Conservation (phyloP, 169 alveolate species). For the Eimeria acervulina region DNA sequence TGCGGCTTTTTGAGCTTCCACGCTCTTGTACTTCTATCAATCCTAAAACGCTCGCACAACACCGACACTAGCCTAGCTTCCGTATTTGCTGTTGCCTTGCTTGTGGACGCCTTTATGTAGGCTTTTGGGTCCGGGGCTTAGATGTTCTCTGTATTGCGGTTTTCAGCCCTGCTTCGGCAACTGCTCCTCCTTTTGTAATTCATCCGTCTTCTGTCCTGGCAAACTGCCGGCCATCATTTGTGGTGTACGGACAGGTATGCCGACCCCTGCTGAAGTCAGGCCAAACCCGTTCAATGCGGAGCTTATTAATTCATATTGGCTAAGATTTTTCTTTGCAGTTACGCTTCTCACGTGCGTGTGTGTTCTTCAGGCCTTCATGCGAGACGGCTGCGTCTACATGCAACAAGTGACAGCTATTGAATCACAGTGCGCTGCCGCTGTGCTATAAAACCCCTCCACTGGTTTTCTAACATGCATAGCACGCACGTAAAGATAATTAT, state of each 20-base stretch:
- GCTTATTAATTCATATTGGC: not conserved
- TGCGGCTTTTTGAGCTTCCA: not conserved
- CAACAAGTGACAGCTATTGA: slow-evolving; percentile 73
- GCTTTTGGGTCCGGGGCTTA: not conserved
- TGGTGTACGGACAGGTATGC: slow-evolving; percentile 53
- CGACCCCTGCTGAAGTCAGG: not conserved
- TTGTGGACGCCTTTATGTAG: not conserved
- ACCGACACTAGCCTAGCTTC: not conserved
- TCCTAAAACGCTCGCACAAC: not conserved
- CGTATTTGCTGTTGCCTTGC: not conserved
- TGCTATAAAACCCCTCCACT: not conserved
- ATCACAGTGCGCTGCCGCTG: slow-evolving; percentile 5
- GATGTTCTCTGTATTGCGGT: not conserved
- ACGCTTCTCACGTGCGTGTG: no score
- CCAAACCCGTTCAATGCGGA: not conserved
- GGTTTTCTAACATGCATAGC: not conserved
- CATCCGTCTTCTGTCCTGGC: slow-evolving; percentile 75
- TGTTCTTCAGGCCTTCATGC: slow-evolving; percentile 78
- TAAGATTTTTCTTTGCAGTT: not conserved
- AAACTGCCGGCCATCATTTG: slow-evolving; percentile 55
- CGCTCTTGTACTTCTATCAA: not conserved
- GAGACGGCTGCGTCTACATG: slow-evolving; percentile 79
- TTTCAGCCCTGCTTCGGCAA: slow-evolving; percentile 61
- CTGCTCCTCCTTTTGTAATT: slow-evolving; percentile 48
- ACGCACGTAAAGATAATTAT: not conserved